phyloP scores from a whole-genome alignment of 768 basidiomycete species.

The Harrya chromipes region DNA sequence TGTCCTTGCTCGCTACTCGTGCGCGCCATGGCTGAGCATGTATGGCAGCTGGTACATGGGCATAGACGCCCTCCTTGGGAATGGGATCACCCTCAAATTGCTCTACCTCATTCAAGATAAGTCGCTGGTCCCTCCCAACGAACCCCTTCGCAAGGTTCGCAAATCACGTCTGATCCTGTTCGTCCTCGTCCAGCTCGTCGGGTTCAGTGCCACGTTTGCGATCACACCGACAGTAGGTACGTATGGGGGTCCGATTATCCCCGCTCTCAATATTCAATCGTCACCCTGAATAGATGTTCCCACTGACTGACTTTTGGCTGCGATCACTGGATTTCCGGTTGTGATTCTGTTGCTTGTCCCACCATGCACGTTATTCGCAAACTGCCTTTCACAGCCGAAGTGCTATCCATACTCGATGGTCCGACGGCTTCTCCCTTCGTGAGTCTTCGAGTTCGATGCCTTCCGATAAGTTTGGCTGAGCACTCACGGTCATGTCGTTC shows the following conservation, averaged over 20 bases:
- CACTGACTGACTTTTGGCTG: constrained; percentile 44
- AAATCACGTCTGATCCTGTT: constrained; percentile 72
- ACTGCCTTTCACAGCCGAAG: constrained; percentile 72
- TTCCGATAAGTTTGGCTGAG: no score
- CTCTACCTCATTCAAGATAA: constrained; percentile 77
- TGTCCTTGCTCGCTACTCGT: neutral
- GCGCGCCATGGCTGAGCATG: neutral
- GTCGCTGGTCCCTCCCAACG: constrained; percentile 52
- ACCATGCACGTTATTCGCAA: constrained; percentile 66
- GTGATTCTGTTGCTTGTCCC: constrained; percentile 85
- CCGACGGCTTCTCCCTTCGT: constrained; percentile 88
- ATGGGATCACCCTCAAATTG: constrained; percentile 80
- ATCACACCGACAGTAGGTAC: constrained; percentile 86
- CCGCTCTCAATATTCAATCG: no score
- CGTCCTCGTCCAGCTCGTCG: constrained; percentile 69
- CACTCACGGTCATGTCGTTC: neutral
- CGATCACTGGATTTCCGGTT: constrained; percentile 89
- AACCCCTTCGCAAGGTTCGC: constrained; percentile 76
- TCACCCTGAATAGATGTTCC: no score
- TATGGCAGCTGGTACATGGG: constrained; percentile 85
- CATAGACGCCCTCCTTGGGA: constrained; percentile 70
- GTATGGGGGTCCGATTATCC: constrained; percentile 7
- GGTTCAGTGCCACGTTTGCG: constrained; percentile 86
- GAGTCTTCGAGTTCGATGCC: constrained; percentile 31
- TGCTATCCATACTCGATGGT: constrained; percentile 82